These are phyloP conservation scores for Aspergillus niger DNA, from an alignment of 2,329 filamentous ascomycete genomes.

Conservation along the genomic window DNA sequence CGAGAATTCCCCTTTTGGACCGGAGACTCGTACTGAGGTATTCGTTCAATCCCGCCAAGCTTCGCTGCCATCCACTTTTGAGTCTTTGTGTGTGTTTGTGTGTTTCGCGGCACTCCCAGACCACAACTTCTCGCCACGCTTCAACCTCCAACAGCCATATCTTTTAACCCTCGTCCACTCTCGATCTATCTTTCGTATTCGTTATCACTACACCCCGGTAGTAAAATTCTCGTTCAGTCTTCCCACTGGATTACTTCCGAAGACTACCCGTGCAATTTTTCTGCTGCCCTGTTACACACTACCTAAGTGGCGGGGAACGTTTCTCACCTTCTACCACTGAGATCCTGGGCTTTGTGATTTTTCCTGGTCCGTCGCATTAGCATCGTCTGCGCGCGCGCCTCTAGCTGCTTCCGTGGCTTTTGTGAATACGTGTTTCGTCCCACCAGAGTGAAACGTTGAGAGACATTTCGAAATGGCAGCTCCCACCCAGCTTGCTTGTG, in stretches of 20 bases:
- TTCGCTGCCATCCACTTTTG: conserved; percentile 21
- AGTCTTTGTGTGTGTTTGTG: conserved; percentile 24
- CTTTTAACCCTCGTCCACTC: neutral
- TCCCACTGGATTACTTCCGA: neutral
- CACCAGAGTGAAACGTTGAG: conserved; percentile 11
- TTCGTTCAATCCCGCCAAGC: conserved; percentile 18
- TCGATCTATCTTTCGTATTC: neutral
- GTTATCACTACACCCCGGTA: neutral
- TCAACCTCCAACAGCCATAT: conserved; percentile 2
- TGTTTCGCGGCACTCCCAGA: conserved; percentile 22
- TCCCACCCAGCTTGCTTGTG: conserved; percentile 90
- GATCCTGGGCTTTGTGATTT: conserved; percentile 7
- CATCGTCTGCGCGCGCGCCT: conserved; percentile 4
- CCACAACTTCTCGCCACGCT: conserved; percentile 24
- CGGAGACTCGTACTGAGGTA: conserved; percentile 28
- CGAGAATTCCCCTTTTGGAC: conserved; percentile 32
- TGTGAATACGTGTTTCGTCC: conserved; percentile 7
- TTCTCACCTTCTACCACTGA: conserved; percentile 11
- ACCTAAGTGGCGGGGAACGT: conserved; percentile 5
- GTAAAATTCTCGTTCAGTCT: neutral
- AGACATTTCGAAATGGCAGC: conserved; percentile 66
- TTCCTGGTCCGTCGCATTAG: conserved; percentile 2
- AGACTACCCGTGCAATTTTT: conserved; percentile 1
- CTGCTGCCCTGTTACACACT: conserved; percentile 7
- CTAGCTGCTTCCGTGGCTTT: conserved; percentile 10